phyloP scores from a whole-genome alignment of 768 basidiomycete genomes.

The Psilocybe azurescens region DNA sequence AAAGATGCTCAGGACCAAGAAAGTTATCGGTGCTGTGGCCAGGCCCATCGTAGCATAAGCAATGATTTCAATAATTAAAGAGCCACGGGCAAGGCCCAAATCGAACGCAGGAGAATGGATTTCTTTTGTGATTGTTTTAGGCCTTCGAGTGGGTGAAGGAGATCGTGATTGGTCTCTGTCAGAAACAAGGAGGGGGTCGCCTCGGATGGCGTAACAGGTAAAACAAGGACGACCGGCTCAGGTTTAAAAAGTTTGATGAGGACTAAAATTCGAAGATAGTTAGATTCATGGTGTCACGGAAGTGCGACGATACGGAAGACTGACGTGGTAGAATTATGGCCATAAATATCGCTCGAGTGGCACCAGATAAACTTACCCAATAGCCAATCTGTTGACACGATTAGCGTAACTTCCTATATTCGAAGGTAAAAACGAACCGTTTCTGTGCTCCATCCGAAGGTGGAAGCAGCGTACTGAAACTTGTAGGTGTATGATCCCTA shows the following conservation, averaged over 20 bases:
- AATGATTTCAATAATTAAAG: constrained; percentile 59
- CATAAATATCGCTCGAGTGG: constrained; percentile 58
- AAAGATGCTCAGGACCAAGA: constrained; percentile 53
- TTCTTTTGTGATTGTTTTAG: constrained; percentile 28
- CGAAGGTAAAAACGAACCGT: constrained; percentile 42
- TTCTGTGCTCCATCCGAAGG: constrained; percentile 73
- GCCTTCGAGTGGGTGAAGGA: constrained; percentile 17
- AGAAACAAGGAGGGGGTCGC: constrained; percentile 33
- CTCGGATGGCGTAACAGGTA: constrained; percentile 28
- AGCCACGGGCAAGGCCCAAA: constrained; percentile 67
- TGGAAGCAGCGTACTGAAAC: constrained; percentile 67
- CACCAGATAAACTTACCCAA: constrained; percentile 62
- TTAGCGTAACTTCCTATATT: not conserved
- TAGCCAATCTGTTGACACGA: constrained; percentile 64
- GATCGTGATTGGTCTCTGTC: constrained; percentile 23
- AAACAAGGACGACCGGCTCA: constrained; percentile 33
- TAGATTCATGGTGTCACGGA: too few species aligned
- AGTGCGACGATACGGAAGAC: constrained; percentile 14
- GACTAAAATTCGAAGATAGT: constrained; percentile 36
- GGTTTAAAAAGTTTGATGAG: constrained; percentile 60
- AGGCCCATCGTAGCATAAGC: constrained; percentile 56
- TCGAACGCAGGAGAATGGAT: constrained; percentile 63
- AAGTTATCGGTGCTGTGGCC: constrained; percentile 51
- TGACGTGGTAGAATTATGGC: constrained; percentile 65
- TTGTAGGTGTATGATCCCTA: constrained; percentile 64